Percentiles rank a stretch among this genome's conserved stretches.
phyloP scores from a whole-genome alignment of 73 alveolate species.

The Tetrahymena elliotti region DNA sequence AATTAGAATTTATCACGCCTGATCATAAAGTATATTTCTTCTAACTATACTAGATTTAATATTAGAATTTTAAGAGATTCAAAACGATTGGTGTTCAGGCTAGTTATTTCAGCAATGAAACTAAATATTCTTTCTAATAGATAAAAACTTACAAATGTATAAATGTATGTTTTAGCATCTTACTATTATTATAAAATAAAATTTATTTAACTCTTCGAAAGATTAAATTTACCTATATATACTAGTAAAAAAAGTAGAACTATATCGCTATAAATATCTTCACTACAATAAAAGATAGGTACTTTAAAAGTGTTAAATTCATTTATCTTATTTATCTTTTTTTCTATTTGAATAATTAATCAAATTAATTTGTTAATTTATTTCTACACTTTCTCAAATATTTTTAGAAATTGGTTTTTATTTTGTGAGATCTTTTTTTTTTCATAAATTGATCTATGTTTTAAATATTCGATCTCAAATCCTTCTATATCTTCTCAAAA shows the following conservation, averaged over 20 bases:
- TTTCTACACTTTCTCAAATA: too few relatives aligned
- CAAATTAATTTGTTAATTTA: too few relatives aligned
- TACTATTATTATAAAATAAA: background rate
- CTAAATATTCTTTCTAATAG: background rate
- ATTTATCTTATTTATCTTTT: too few relatives aligned
- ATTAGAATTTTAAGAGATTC: background rate
- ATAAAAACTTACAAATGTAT: background rate
- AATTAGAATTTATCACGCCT: background rate
- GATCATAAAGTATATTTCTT: background rate
- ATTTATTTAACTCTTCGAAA: background rate
- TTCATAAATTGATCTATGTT: too few relatives aligned
- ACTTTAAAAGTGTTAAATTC: background rate
- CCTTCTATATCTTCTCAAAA: too few relatives aligned
- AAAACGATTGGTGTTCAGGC: background rate
- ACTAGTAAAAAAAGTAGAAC: background rate
- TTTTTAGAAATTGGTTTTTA: too few relatives aligned
- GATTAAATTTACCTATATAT: background rate
- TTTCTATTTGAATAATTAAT: too few relatives aligned
- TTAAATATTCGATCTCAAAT: too few relatives aligned
- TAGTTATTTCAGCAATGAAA: background rate
- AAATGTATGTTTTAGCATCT: too few relatives aligned
- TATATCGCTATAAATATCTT: background rate
- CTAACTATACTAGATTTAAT: background rate
- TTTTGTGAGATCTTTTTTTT: too few relatives aligned
- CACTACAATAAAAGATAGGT: background rate